Base-by-base conservation (phyloP, 1,284 basidiomycete species). In the Phylloporus sp. region DNA sequence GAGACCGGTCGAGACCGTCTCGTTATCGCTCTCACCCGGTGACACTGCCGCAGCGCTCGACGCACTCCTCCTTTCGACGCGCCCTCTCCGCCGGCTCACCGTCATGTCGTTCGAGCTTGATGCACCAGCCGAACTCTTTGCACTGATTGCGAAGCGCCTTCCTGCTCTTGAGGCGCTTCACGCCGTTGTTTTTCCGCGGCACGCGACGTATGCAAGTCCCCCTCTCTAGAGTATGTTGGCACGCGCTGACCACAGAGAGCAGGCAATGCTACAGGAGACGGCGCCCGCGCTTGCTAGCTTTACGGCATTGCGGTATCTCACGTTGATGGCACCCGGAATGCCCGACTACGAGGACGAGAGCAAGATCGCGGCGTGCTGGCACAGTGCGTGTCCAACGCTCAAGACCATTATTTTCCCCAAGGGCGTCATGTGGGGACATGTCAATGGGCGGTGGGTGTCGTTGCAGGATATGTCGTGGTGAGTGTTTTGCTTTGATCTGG, bases 61-160 rank as follows among this genome's bases (percentile, higher is more conserved):
- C 62, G 83, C 84, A 2, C 78, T 90, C 15, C 70, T 74, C 11
- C 73, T 80, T 52, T 81, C 84, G 6, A 76, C 83, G 0, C 73
- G 69, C 17, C 79, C 84, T 0, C 74, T 90, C 63, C 80, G 78
- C 62, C 82, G 86, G 70, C 77, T 90, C 49, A 90, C 87, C 29
- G 79, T 90, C 45, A 86, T 90, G 79, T 85, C 85, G 41, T 86
- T 90, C 53, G 88, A 89, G 69, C 69, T 78, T 8, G 82, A 80
- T 1, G 52, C 75, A 1, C 86, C 85, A 11, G 73, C 78, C 1
- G 77, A 80, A 57, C 77, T 90, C 60, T 76, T 90, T 32, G 70
- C 78, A 5, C 84, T 85, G 63, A 80, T 90, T 10, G 80, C 85
- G 5, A 69, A 73, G 57, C 81, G 85, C 19, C 79, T 89, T 8